A percentile compares a stretch with the other conserved stretches of the same genome.
Evolutionary conservation across 139 green algal genomes (phyloP).

Genomic region (Micromonas commoda): DNA sequence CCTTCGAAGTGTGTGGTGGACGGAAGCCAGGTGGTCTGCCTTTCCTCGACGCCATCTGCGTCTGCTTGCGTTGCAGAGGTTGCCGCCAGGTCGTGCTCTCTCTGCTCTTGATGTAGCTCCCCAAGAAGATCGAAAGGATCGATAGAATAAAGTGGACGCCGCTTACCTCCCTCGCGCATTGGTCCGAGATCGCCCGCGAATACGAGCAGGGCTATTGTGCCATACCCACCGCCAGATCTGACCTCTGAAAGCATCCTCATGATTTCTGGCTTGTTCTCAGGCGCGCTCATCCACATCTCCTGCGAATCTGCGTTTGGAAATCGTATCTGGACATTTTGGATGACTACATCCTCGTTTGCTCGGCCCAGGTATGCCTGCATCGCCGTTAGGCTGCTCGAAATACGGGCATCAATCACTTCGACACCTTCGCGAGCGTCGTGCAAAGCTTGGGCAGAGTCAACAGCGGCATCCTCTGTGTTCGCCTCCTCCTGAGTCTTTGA

Average conservation of each 20-base stretch:
- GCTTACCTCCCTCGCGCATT: not conserved
- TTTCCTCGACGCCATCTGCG: too few species aligned
- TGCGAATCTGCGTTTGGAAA: not conserved
- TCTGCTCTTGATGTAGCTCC: not conserved
- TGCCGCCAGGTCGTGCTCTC: not conserved
- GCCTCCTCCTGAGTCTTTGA: not conserved
- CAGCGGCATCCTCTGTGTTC: not conserved
- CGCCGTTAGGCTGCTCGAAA: too few species aligned
- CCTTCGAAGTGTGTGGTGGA: not conserved
- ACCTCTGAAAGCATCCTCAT: not conserved
- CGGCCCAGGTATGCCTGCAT: too few species aligned
- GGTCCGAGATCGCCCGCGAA: not conserved
- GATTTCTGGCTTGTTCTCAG: not conserved
- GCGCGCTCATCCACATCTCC: not conserved
- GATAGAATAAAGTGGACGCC: not conserved
- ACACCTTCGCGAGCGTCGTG: too few species aligned
- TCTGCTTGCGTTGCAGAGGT: too few species aligned
- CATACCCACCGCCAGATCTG: not conserved
- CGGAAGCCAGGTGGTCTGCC: too few species aligned
- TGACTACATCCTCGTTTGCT: too few species aligned
- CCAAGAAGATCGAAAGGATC: not conserved
- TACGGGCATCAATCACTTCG: too few species aligned
- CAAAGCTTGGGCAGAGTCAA: too few species aligned
- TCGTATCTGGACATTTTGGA: too few species aligned
- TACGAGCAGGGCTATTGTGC: not conserved